Evolutionary conservation across 208 protist genomes (phyloP).

Genomic region (Acanthamoeba polyphaga): DNA sequence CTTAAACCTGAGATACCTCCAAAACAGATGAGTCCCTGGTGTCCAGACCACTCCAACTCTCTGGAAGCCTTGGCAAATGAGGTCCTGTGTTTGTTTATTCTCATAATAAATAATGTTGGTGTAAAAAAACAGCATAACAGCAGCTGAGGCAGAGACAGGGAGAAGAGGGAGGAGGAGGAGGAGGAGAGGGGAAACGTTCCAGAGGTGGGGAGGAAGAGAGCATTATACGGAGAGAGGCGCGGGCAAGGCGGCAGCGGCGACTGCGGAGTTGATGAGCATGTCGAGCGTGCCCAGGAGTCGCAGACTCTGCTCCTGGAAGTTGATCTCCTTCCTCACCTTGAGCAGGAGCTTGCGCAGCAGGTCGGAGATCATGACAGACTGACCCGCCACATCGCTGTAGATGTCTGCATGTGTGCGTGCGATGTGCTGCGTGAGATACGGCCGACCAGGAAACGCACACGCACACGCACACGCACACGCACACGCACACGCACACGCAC

Average conservation of each 20-base stretch:
- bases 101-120: background rate
- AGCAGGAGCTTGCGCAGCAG: constrained; percentile 64
- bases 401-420: constrained; percentile 60
- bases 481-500: no score
- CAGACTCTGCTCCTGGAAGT: constrained; percentile 35
- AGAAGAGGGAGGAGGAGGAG: background rate
- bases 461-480: background rate
- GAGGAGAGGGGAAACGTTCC: background rate
- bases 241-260: constrained; percentile 9
- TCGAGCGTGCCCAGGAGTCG: constrained; percentile 26
- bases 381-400: constrained; percentile 55
- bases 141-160: background rate
- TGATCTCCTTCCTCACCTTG: constrained; percentile 62
- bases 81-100: background rate
- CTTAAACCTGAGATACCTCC: no score
- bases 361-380: constrained; percentile 73
- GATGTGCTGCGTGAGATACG: background rate
- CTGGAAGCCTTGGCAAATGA: no score
- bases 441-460: background rate
- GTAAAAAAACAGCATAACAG: background rate
- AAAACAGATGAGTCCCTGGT: no score
- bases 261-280: constrained; percentile 39
- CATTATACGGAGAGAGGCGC: background rate
- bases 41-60: no score
- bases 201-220: background rate